Conservation (phyloP, 164 flowering plant genomes). For the Chloranthus sessilifolius region DNA sequence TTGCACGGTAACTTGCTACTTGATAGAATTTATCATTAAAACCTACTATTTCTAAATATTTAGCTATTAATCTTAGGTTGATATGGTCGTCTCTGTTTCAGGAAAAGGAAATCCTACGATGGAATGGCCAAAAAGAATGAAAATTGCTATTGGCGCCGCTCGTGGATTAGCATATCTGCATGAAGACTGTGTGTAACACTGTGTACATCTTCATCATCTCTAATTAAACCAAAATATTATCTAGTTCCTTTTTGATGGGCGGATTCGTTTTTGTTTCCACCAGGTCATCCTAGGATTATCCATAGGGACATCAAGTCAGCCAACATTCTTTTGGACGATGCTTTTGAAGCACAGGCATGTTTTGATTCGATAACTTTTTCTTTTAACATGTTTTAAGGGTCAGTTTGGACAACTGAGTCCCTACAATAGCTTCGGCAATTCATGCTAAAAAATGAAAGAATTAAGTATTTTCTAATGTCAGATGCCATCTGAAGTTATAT, state of each 20-base stretch:
- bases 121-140: constrained; percentile 65
- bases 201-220: not conserved
- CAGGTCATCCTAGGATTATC: constrained; percentile 82
- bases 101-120: constrained; percentile 45
- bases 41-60: not conserved
- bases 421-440: no score
- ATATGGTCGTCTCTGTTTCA: constrained; percentile 23
- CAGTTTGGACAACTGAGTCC: not conserved
- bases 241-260: not conserved
- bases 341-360: constrained; percentile 66
- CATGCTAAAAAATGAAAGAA: no score
- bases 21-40: not conserved
- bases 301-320: constrained; percentile 83
- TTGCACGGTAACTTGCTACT: constrained; percentile 39
- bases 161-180: constrained; percentile 80
- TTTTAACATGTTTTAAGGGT: not conserved
- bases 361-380: no score
- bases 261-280: constrained; percentile 12
- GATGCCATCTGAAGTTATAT: no score
- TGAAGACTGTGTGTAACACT: constrained; percentile 62
- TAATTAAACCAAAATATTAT: not conserved
- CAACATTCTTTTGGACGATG: constrained; percentile 60
- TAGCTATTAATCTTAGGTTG: not conserved
- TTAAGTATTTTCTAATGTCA: no score
- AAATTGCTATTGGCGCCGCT: constrained; percentile 70